These are phyloP conservation scores for Cladophialophora psammophila DNA, from an alignment of 2,329 filamentous ascomycete species.

Conservation along the genomic window DNA sequence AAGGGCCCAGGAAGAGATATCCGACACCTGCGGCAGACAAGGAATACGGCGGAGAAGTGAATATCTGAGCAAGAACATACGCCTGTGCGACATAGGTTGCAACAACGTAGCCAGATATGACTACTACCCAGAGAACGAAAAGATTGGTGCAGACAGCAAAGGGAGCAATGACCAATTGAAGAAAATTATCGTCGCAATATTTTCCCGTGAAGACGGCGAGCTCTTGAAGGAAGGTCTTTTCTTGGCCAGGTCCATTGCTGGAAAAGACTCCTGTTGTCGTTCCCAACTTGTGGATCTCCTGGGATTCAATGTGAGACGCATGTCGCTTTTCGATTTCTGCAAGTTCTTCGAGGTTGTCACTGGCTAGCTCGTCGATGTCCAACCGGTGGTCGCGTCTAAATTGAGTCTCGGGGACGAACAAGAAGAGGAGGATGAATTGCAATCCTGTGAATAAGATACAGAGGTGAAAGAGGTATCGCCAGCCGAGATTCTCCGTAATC, in stretches of 20 bases:
- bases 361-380: background rate
- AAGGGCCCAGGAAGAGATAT: background rate
- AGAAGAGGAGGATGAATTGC: background rate
- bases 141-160: background rate
- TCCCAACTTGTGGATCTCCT: too few relatives aligned
- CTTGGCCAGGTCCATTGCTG: background rate
- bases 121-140: background rate
- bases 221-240: constrained; percentile 1
- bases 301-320: background rate
- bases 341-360: background rate
- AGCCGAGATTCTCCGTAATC: constrained; percentile 43
- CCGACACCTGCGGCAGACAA: background rate
- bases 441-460: background rate
- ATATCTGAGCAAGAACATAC: background rate
- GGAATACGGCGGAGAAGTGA: background rate
- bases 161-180: background rate
- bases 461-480: constrained; percentile 15
- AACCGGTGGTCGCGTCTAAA: background rate
- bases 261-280: too few relatives aligned
- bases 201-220: background rate
- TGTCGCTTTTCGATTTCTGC: background rate
- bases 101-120: background rate
- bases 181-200: background rate
- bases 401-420: background rate
- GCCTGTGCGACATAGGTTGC: background rate